Evolutionary conservation across 345 rosid genomes (phyloP).

Genomic region (Xanthoceras sorbifolium): DNA sequence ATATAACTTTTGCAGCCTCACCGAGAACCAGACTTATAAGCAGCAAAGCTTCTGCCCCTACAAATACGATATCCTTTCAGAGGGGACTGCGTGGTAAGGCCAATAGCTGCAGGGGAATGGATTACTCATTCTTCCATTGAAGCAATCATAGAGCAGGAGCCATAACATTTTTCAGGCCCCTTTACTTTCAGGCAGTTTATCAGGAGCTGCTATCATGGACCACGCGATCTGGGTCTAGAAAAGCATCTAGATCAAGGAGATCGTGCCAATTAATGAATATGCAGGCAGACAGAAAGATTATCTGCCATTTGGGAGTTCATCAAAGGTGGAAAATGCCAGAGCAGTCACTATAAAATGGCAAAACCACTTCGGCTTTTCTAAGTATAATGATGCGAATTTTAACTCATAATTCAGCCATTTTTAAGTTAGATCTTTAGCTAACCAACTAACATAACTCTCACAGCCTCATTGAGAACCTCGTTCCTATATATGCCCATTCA

Average conservation of each 20-base stretch:
- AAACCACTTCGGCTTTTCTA: background rate
- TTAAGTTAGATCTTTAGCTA: too few relatives aligned
- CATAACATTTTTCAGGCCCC: background rate
- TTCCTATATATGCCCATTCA: slow-evolving; percentile 12
- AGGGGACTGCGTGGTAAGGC: background rate
- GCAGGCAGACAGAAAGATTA: slow-evolving; percentile 20
- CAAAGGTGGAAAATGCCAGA: slow-evolving; percentile 34
- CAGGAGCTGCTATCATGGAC: background rate
- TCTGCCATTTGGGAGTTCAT: slow-evolving; percentile 28
- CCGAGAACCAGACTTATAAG: background rate
- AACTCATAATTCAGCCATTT: background rate
- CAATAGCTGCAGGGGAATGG: background rate
- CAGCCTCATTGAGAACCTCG: background rate
- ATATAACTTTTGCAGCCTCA: background rate
- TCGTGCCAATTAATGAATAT: slow-evolving; percentile 15
- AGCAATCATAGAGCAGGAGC: background rate
- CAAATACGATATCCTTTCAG: background rate
- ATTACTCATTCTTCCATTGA: background rate
- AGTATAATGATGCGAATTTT: slow-evolving; percentile 10
- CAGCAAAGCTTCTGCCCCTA: background rate
- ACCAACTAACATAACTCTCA: background rate
- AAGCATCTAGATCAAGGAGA: background rate
- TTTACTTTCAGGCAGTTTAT: background rate
- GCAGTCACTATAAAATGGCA: slow-evolving; percentile 30
- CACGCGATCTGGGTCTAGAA: background rate